Percentiles rank a stretch among this genome's conserved stretches.
phyloP scores from a whole-genome alignment of 2,329 filamentous ascomycete genomes.

The Rosellinia necatrix region DNA sequence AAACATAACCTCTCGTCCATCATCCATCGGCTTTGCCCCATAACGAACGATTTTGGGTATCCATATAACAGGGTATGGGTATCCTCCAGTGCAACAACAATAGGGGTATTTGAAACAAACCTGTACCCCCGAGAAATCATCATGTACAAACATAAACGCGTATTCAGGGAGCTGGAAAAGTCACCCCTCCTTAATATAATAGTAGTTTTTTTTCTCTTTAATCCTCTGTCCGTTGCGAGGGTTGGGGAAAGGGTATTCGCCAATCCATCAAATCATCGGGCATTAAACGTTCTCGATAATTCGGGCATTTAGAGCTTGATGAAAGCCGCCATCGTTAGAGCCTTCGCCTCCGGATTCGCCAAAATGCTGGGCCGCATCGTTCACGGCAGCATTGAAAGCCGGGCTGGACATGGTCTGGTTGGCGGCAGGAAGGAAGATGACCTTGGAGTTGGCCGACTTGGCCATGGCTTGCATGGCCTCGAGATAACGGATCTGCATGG shows the following conservation, averaged over 20 bases:
- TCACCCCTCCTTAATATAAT: not conserved
- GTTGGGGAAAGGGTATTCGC: not conserved
- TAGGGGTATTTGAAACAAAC: conserved; percentile 24
- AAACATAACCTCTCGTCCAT: conserved; percentile 1
- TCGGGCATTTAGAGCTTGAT: conserved; percentile 79
- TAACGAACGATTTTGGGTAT: conserved; percentile 41
- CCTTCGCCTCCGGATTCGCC: conserved; percentile 53
- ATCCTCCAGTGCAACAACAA: conserved; percentile 29
- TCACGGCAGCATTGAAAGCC: conserved; percentile 50
- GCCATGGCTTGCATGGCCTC: conserved; percentile 99
- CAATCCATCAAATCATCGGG: not conserved
- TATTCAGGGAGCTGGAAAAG: not conserved
- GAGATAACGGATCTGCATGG: conserved; percentile 98
- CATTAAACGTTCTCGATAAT: conserved; percentile 84
- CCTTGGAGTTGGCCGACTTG: conserved; percentile 86
- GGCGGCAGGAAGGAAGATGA: conserved; percentile 76
- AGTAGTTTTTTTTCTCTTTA: not conserved
- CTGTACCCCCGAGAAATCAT: not conserved
- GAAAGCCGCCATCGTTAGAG: conserved; percentile 65
- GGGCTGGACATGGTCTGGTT: conserved; percentile 62
- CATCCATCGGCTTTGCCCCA: not conserved
- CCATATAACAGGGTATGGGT: conserved; percentile 35
- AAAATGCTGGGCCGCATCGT: conserved; percentile 42
- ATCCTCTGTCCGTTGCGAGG: not conserved
- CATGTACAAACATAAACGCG: conserved; percentile 1